Evolutionary conservation across 768 basidiomycete species (phyloP), one percentile per base, ranked within the genome.

Genomic region (Pleurotus giganteus): DNA sequence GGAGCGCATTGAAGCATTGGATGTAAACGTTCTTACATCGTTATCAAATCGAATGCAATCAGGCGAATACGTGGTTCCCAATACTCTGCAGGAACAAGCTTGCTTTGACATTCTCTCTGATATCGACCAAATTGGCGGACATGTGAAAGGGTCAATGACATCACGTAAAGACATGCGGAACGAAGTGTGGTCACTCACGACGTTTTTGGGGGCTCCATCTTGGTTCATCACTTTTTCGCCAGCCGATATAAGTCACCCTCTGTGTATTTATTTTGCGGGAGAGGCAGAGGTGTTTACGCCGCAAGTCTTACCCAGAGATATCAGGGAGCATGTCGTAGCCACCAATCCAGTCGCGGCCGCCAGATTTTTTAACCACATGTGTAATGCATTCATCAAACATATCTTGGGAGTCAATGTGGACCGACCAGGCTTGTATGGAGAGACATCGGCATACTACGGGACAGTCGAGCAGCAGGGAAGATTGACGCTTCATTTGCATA

Each of bases 61-160:
- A 1, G 69, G 67, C 1, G 64, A 69, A 47, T 34, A 54, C 13
- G 58, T 70, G 0, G 58, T 56, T 31, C 67, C 66, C 2, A 51
- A 56, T 17, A 69, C 62, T 4, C 63, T 70, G 1, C 64, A 28
- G 2, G 75, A 78, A 53, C 68, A 69, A 24, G 28, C 43, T 0
- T 76, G 74, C 42, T 76, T 69, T 53, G 45, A 63, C 1, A 23
- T 79, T 0, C 41, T 78, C 0, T 27, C 60, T n/a, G 64, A 74
- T 36, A 21, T 78, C 0, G 71, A 78, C 46, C 61, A 65, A 44
- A 61, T 79, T 1, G 66, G 59, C 4, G 67, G 68, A 0, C 59
- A 69, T 7, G 65, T 71, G 0, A 26, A 58, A 9, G 69, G 70
- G 0, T 72, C 71, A 0, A 28, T 60, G 3, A 63, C 65, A 2